These are phyloP conservation scores for Marasmius tenuissimus DNA, from an alignment of 1,284 basidiomycete species.

Conservation along the genomic window DNA sequence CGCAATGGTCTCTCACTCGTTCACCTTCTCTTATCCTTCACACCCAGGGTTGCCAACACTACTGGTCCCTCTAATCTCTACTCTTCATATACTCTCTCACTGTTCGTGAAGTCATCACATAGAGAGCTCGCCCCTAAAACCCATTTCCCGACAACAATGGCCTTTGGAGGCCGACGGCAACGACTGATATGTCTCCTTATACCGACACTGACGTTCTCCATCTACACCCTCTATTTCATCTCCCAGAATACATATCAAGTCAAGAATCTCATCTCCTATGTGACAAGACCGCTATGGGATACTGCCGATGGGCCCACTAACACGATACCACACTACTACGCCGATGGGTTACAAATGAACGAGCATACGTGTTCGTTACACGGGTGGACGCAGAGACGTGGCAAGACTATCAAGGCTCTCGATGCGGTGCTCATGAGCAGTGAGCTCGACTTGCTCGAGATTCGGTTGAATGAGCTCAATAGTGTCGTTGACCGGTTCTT, in stretches of 20 bases:
- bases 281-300: constrained; percentile 68
- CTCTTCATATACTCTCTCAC: too few species aligned
- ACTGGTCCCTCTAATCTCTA: too few species aligned
- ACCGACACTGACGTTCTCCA: constrained; percentile 28
- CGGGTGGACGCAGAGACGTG: constrained; percentile 45
- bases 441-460: constrained; percentile 70
- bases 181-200: constrained; percentile 10
- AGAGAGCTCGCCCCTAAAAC: not conserved
- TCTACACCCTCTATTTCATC: constrained; percentile 32
- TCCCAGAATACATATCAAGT: constrained; percentile 43
- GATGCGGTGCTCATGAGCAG: constrained; percentile 65
- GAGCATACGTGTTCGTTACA: constrained; percentile 51
- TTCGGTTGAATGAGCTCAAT: constrained; percentile 66
- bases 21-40: too few species aligned
- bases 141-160: constrained; percentile 17
- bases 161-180: constrained; percentile 26
- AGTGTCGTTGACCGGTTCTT: constrained; percentile 63
- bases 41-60: too few species aligned
- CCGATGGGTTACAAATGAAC: constrained; percentile 50
- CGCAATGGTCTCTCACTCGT: too few species aligned
- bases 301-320: constrained; percentile 45
- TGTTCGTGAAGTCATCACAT: not conserved
- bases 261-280: constrained; percentile 54
- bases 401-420: constrained; percentile 33
- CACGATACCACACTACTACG: constrained; percentile 55